Conservation (phyloP, 345 rosid genomes). For the Salix exigua region DNA sequence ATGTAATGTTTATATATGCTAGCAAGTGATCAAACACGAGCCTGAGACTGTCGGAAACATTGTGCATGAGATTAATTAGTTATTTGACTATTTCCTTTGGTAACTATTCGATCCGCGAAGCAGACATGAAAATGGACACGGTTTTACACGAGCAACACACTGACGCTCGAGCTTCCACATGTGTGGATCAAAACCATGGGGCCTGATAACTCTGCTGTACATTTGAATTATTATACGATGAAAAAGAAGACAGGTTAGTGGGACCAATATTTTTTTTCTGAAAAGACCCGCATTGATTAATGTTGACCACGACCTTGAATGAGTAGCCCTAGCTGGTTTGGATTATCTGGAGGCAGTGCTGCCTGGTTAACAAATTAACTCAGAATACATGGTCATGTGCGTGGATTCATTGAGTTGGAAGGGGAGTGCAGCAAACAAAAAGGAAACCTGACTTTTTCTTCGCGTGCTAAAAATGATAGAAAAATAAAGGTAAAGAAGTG, state of each 20-base stretch:
- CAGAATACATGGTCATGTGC: too few relatives aligned
- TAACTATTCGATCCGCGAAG: not conserved
- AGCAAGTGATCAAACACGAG: not conserved
- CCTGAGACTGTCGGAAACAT: not conserved
- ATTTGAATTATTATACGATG: not conserved
- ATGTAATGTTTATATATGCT: not conserved
- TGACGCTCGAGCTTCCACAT: not conserved
- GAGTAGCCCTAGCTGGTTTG: not conserved
- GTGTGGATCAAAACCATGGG: not conserved
- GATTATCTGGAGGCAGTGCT: not conserved
- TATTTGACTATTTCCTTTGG: not conserved
- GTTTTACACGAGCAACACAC: not conserved
- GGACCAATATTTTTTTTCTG: not conserved
- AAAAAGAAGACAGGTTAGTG: not conserved
- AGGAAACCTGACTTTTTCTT: too few relatives aligned
- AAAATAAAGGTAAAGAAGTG: not conserved
- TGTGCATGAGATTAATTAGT: not conserved
- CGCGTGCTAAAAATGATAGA: too few relatives aligned
- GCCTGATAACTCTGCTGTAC: not conserved
- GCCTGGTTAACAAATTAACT: too few relatives aligned
- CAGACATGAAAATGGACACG: not conserved
- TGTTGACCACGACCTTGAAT: too few relatives aligned
- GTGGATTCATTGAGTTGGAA: not conserved
- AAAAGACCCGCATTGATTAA: not conserved
- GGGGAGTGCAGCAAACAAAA: not conserved